Base-by-base conservation (phyloP, 495 filamentous ascomycete species). In the Podospora australis region DNA sequence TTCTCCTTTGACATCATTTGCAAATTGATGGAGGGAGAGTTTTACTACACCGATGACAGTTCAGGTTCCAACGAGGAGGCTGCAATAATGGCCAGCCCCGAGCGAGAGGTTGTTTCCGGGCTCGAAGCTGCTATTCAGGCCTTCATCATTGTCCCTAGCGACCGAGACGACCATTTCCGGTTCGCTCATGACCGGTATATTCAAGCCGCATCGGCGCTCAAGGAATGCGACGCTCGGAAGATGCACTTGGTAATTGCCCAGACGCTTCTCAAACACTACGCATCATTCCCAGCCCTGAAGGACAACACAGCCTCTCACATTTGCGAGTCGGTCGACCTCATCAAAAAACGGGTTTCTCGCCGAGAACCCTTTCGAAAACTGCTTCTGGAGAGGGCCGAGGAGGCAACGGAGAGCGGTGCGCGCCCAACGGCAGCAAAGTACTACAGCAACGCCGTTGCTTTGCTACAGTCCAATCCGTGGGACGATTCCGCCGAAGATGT, bases 211-310 rank as follows among this genome's bases (percentile, higher is more conserved):
- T 71, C 78, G n/a, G 66, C 68, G 2, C 69, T 95, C 44, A 79
- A 74, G 30, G 83, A 89, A 67, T 82, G 79, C 51, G 78, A 86
- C 47, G 70, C 78, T 19, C 68, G 79, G 42, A 83, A 82, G 57
- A 95, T 95, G 90, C 88, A 96, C 65, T 95, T 87, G 51, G 77
- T 87, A 34, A 85, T 95, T 47, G 86, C 87, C 0, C 81, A 87
- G 55, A 83, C 79, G 0, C 77, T 94, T 55, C 79, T 88, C 65
- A 83, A 86, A 48, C 78, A 88, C 53, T 77, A 79, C 44, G 68
- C 73, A 34, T 59, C 72, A 10, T 77, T 84, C 39, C 70, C 76
- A 9, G 71, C 72, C 46, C 56, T 63, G 4, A 76, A 78, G n/a
- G 86, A 89, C 54, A 79, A 75, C 32, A 80, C 81, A 44, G 84